Evolutionary conservation across 495 filamentous ascomycete genomes (phyloP).

Genomic region (Wilcoxina mikolae): DNA sequence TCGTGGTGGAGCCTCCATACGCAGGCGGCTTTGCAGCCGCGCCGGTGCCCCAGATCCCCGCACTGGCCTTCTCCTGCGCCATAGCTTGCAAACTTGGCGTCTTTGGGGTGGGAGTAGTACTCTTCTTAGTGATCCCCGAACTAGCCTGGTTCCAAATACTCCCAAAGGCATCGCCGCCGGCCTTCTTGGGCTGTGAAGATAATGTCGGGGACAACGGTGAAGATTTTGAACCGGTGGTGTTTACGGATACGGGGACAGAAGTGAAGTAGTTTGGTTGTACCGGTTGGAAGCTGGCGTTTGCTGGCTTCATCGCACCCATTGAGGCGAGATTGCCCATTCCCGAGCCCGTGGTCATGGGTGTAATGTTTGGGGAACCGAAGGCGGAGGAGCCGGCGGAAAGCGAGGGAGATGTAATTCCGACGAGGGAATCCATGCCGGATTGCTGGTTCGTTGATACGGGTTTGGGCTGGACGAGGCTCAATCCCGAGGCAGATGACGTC

Average conservation of each 20-base stretch:
- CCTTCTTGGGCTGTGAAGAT: slow-evolving; percentile 34
- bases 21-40: slow-evolving; percentile 33
- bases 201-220: slow-evolving; percentile 40
- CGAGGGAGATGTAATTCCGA: slow-evolving; percentile 52
- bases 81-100: slow-evolving; percentile 73
- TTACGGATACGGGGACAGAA: slow-evolving; percentile 41
- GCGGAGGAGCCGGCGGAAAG: slow-evolving; percentile 46
- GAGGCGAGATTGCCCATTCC: slow-evolving; percentile 8
- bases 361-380: slow-evolving; percentile 37
- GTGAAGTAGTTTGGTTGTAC: slow-evolving; percentile 87
- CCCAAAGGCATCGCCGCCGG: slow-evolving; percentile 69
- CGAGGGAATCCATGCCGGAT: slow-evolving; percentile 61
- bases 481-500: slow-evolving; percentile 44
- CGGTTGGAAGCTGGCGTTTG: slow-evolving; percentile 55
- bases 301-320: slow-evolving; percentile 29
- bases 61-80: slow-evolving; percentile 88
- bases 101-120: slow-evolving; percentile 43
- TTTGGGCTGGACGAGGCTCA: slow-evolving; percentile 58
- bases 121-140: slow-evolving; percentile 62
- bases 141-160: slow-evolving; percentile 69
- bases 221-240: slow-evolving; percentile 45
- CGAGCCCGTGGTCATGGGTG: slow-evolving; percentile 31
- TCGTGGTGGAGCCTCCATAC: too few relatives aligned
- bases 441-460: slow-evolving; percentile 68
- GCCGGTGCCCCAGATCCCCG: slow-evolving; percentile 78